Percentiles rank a stretch among this genome's conserved stretches.
phyloP scores from a whole-genome alignment of 495 filamentous ascomycete species.

The Penicillium lividum region DNA sequence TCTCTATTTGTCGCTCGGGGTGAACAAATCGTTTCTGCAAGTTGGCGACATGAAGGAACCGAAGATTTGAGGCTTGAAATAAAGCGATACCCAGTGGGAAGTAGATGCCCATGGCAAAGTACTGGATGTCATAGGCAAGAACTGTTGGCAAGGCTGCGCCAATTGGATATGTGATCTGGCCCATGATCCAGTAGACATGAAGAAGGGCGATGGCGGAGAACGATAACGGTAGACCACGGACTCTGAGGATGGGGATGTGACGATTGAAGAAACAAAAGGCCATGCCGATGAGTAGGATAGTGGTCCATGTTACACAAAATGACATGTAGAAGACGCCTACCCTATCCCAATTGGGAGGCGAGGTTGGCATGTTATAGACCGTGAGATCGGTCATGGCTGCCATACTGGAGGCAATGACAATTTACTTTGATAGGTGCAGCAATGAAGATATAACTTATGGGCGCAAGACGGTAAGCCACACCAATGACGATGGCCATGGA shows the following conservation, averaged over 20 bases:
- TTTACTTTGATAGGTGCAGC: too few relatives aligned
- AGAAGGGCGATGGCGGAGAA: constrained; percentile 14
- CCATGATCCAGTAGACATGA: constrained; percentile 15
- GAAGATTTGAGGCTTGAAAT: constrained; percentile 12
- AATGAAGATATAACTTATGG: background rate
- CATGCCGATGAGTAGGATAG: constrained; percentile 10
- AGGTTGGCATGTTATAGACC: constrained; percentile 14
- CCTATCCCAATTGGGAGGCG: constrained; percentile 10
- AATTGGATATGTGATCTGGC: constrained; percentile 14
- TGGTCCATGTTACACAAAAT: constrained; percentile 14
- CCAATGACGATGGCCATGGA: background rate
- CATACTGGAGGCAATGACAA: background rate
- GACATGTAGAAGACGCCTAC: constrained; percentile 15
- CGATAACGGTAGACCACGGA: constrained; percentile 11
- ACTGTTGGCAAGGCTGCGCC: constrained; percentile 5
- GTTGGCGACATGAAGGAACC: constrained; percentile 18
- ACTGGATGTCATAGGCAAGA: constrained; percentile 15
- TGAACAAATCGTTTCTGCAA: constrained; percentile 13
- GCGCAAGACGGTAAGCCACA: background rate
- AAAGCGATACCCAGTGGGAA: constrained; percentile 3
- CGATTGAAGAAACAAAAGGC: constrained; percentile 13
- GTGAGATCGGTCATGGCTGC: constrained; percentile 13
- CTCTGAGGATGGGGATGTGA: constrained; percentile 8
- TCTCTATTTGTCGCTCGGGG: background rate
- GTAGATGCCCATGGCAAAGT: constrained; percentile 8